Evolutionary conservation across 208 protist species (phyloP).

Genomic region (Trichomonas gallinae): DNA sequence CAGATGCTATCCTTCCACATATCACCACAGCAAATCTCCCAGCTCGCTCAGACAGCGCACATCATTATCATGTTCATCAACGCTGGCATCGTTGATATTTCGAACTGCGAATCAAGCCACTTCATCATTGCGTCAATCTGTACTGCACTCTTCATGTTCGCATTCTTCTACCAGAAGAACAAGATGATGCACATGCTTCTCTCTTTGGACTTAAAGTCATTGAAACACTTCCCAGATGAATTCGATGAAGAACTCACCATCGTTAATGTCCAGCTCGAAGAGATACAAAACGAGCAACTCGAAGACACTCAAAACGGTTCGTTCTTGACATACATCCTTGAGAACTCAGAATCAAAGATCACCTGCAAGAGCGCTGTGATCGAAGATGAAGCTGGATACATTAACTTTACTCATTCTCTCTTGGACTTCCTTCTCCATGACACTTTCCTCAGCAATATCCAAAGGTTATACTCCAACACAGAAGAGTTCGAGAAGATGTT

Average conservation of each 20-base stretch:
- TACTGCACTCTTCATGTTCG: background rate
- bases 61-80: background rate
- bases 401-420: background rate
- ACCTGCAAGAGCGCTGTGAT: background rate
- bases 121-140: background rate
- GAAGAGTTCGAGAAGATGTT: background rate
- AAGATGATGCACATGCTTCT: background rate
- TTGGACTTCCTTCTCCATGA: background rate
- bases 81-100: background rate
- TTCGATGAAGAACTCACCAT: background rate
- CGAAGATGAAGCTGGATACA: background rate
- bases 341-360: background rate
- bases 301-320: too few species aligned
- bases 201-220: background rate
- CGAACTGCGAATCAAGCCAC: background rate
- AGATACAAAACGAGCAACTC: background rate
- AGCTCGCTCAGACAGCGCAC: background rate
- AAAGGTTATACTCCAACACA: background rate
- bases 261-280: background rate
- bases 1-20: background rate
- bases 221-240: background rate
- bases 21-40: background rate
- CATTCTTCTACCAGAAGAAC: background rate
- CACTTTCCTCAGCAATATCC: background rate
- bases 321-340: background rate